Evolutionary conservation across 2,329 filamentous ascomycete species (phyloP).

Genomic region (Phoma sp.): DNA sequence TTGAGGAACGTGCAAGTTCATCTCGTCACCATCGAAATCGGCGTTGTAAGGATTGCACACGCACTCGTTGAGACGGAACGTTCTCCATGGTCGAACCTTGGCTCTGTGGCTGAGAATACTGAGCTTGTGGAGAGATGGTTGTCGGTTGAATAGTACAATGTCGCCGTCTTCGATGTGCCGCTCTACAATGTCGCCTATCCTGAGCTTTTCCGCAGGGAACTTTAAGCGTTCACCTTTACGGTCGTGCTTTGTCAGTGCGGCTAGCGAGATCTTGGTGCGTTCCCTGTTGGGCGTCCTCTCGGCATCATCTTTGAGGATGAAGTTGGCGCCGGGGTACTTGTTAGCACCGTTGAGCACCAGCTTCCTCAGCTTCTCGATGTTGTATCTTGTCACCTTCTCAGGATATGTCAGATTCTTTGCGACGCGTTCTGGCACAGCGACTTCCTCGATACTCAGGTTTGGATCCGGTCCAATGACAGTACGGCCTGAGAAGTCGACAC

Average conservation of each 20-base stretch:
- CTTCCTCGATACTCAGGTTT: slow-evolving; percentile 90
- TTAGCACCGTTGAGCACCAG: slow-evolving; percentile 77
- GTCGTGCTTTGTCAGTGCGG: slow-evolving; percentile 51
- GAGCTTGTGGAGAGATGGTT: slow-evolving; percentile 96
- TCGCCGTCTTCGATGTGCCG: slow-evolving; percentile 94
- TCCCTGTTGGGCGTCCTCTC: slow-evolving; percentile 53
- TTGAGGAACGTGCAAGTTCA: slow-evolving; percentile 98
- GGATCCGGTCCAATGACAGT: slow-evolving; percentile 98
- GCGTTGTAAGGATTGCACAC: slow-evolving; percentile 98
- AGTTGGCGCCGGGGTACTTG: slow-evolving; percentile 87
- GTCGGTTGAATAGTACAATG: slow-evolving; percentile 96
- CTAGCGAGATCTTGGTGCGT: slow-evolving; percentile 73
- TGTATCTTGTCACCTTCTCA: slow-evolving; percentile 83
- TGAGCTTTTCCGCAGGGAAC: slow-evolving; percentile 73
- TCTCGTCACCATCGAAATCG: slow-evolving; percentile 98
- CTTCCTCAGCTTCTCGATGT: slow-evolving; percentile 78
- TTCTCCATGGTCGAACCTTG: slow-evolving; percentile 93
- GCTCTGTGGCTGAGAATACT: slow-evolving; percentile 97
- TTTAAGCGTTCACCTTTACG: slow-evolving; percentile 66
- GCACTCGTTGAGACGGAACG: slow-evolving; percentile 96
- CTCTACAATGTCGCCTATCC: slow-evolving; percentile 87
- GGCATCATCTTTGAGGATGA: slow-evolving; percentile 69
- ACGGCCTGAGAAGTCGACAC: slow-evolving; percentile 96
- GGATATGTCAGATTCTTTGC: slow-evolving; percentile 97
- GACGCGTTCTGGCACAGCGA: slow-evolving; percentile 89